Evolutionary conservation across 2,329 filamentous ascomycete genomes (phyloP).

Genomic region (Ceratocystis albifundus): DNA sequence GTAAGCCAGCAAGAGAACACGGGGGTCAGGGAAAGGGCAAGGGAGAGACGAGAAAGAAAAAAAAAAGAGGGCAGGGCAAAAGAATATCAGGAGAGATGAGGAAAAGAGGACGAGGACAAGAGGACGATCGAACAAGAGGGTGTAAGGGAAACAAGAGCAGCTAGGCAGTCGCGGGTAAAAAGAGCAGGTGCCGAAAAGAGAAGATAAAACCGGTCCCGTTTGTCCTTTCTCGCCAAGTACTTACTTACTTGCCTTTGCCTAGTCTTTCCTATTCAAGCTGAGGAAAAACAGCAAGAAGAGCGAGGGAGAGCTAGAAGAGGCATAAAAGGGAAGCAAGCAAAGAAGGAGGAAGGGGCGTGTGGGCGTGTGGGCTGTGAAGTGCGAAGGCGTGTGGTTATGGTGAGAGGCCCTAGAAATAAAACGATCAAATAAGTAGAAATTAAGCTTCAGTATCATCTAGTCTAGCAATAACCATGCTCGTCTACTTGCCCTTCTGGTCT

Average conservation of each 20-base stretch:
- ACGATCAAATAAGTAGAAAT: neutral
- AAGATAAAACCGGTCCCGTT: neutral
- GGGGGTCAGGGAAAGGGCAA: neutral
- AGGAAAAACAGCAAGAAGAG: neutral
- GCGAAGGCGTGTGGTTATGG: too few relatives aligned
- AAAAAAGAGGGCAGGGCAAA: conserved; percentile 2
- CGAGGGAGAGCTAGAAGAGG: neutral
- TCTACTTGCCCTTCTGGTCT: neutral
- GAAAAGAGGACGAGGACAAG: neutral
- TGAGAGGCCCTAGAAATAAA: neutral
- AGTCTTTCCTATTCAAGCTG: neutral
- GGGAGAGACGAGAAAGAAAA: neutral
- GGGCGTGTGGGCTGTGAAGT: too few relatives aligned
- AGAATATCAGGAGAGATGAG: neutral
- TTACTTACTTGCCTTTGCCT: neutral
- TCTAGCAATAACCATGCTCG: neutral
- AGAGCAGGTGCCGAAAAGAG: neutral
- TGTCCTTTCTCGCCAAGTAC: neutral
- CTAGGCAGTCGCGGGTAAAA: neutral
- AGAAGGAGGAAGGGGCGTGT: neutral
- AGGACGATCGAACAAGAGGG: neutral
- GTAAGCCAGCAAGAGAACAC: neutral
- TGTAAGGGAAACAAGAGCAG: neutral
- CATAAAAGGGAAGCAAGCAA: neutral
- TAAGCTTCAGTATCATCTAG: neutral